Conservation (phyloP, 148 eudicot species). For the Talinum fruticosum region DNA sequence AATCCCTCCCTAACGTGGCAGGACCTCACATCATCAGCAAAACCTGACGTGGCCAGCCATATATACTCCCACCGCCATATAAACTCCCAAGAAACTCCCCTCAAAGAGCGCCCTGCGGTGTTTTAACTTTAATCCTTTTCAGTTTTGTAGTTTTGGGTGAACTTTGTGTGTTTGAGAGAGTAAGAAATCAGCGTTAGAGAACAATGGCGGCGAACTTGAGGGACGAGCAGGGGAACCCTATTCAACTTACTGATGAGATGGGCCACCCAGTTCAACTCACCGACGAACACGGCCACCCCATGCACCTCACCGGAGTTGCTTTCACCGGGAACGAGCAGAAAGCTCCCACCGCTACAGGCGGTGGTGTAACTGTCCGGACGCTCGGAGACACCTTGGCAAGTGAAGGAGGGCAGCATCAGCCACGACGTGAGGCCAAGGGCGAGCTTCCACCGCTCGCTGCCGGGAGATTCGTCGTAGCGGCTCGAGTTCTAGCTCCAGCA, state of each 20-base stretch:
- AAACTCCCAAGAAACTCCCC: background rate
- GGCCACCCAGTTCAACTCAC: slow-evolving; percentile 70
- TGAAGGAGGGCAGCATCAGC: slow-evolving; percentile 28
- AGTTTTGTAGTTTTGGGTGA: no score
- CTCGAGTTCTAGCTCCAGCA: slow-evolving; percentile 36
- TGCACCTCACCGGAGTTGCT: slow-evolving; percentile 65
- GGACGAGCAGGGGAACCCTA: slow-evolving; percentile 64
- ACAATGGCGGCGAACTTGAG: slow-evolving; percentile 57
- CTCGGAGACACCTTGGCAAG: slow-evolving; percentile 24
- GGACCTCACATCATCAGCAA: background rate
- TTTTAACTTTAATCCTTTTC: background rate
- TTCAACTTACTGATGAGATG: slow-evolving; percentile 56
- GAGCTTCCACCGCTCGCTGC: background rate
- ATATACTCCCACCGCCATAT: slow-evolving; percentile 12
- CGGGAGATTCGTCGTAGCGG: slow-evolving; percentile 35
- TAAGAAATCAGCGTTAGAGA: background rate
- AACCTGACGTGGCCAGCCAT: slow-evolving; percentile 2
- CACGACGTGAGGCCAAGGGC: background rate
- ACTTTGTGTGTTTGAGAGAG: background rate
- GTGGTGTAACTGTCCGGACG: slow-evolving; percentile 18
- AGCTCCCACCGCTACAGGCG: slow-evolving; percentile 9
- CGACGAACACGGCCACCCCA: slow-evolving; percentile 71
- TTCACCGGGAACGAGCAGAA: no score
- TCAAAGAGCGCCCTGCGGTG: no score
- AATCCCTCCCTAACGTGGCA: slow-evolving; percentile 15